Evolutionary conservation across 73 alveolate species (phyloP), one percentile per base, ranked within the genome.

Genomic region (Halteria grandinella): DNA sequence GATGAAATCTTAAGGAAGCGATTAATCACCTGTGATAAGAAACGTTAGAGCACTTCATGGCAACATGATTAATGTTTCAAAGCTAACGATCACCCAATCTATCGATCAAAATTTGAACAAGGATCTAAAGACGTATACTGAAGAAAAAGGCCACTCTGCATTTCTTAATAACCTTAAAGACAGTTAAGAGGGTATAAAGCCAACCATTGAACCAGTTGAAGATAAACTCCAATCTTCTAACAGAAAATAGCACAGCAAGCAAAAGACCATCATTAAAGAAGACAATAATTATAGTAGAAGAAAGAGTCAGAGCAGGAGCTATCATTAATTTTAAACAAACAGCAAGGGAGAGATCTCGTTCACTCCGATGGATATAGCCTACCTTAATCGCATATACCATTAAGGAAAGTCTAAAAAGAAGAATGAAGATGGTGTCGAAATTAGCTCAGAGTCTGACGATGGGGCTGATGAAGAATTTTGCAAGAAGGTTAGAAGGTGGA

Each of bases 341-440:
- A 39, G 50, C 18, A 39, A 11, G 50, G 15, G 10, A 39, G 50
- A 11, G 50, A 10, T 11, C 10, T 39, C 15, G 10, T 39, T 39
- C 50, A 39, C 10, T 11, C 10, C 50, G 24, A 52, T 39, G 29
- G 36, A 62, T 15, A 39, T 62, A 11, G 49, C 36, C 43, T 62
- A 62, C 41, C 49, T 62, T 21, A 62, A 62, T 39, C 8, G 12
- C 11, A 33, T 62, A 15, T 62, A 62, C 23, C 57, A 62, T n/a
- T 23, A 62, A 31, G 78, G 78, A 5, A 62, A 62, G 44, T 17
- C 55, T 5, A 62, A 62, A 33, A 6, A 18, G 14, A 5, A 2
- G n/a, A 8, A 3, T 11, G 78, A 39, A 4, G 78, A 8, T 18
- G 10, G 6, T 15, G 18, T 23, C 14, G 78, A 39, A 62, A 41